A percentile compares a stretch with the other conserved stretches of the same genome.
Evolutionary conservation across 331 rosid species (phyloP).

Genomic region (Rosa hybrid): DNA sequence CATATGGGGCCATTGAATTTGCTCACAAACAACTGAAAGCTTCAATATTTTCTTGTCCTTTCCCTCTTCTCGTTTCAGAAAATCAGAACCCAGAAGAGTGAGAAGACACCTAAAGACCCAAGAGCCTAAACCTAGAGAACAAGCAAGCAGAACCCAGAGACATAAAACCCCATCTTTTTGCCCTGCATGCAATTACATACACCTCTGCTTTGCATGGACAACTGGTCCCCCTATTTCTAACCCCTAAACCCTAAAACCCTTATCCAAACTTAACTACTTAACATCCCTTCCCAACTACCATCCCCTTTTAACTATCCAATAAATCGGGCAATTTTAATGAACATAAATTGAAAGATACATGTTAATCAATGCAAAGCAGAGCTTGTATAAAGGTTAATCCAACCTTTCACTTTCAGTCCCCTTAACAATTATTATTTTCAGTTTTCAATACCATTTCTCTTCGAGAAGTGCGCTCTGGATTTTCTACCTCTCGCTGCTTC

Average conservation of each 20-base stretch:
- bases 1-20: background rate
- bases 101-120: slow-evolving; percentile 15
- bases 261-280: slow-evolving; percentile 12
- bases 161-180: slow-evolving; percentile 44
- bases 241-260: slow-evolving; percentile 14
- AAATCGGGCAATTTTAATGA: background rate
- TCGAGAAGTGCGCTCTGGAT: slow-evolving; percentile 60
- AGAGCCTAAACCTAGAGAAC: slow-evolving; percentile 25
- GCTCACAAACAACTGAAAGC: background rate
- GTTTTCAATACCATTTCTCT: slow-evolving; percentile 57
- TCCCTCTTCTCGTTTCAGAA: slow-evolving; percentile 18
- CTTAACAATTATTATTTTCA: slow-evolving; percentile 39
- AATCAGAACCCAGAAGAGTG: slow-evolving; percentile 13
- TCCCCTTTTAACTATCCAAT: slow-evolving; percentile 16
- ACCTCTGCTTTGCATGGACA: slow-evolving; percentile 41
- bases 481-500: slow-evolving; percentile 18
- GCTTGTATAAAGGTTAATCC: slow-evolving; percentile 35
- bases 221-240: background rate
- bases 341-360: background rate
- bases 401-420: slow-evolving; percentile 46
- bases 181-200: slow-evolving; percentile 54
- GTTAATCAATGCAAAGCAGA: slow-evolving; percentile 16
- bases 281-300: slow-evolving; percentile 36
- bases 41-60: slow-evolving; percentile 20
- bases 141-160: slow-evolving; percentile 23